Percentiles rank a stretch among this genome's conserved stretches.
phyloP scores from a whole-genome alignment of 768 basidiomycete genomes.

The Paxillus ammoniavirescens region DNA sequence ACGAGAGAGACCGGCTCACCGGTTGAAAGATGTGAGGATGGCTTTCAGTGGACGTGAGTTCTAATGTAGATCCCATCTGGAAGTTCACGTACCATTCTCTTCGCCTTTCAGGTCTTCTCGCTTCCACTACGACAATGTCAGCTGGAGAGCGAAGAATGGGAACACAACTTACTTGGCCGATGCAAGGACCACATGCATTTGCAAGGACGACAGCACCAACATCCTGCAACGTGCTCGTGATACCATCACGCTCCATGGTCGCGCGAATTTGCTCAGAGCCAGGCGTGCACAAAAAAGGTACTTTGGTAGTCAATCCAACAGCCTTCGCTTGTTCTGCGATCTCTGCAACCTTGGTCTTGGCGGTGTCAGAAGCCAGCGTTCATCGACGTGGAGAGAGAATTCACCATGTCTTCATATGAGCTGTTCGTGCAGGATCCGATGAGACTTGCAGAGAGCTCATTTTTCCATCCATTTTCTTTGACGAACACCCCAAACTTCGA shows the following conservation, averaged over 20 bases:
- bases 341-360: conserved; percentile 85
- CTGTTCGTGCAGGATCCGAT: conserved; percentile 99
- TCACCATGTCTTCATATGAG: conserved; percentile 93
- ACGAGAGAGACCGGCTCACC: conserved; percentile 42
- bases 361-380: conserved; percentile 3
- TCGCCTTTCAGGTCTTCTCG: conserved; percentile 83
- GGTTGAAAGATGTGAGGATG: conserved; percentile 96
- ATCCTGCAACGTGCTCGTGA: conserved; percentile 77
- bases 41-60: conserved; percentile 44
- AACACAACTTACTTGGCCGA: conserved; percentile 69
- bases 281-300: conserved; percentile 86
- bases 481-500: conserved; percentile 85
- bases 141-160: conserved; percentile 1
- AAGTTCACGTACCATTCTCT: conserved; percentile 70
- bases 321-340: conserved; percentile 86
- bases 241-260: conserved; percentile 92
- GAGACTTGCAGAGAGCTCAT: conserved; percentile 84
- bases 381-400: not conserved
- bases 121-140: conserved; percentile 68
- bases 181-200: conserved; percentile 98
- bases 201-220: conserved; percentile 95
- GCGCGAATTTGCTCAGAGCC: conserved; percentile 97
- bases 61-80: not conserved
- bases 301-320: conserved; percentile 78
- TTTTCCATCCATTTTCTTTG: conserved; percentile 87